Base-by-base conservation (phyloP, 768 basidiomycete genomes). In the Solioccasus polychromus region DNA sequence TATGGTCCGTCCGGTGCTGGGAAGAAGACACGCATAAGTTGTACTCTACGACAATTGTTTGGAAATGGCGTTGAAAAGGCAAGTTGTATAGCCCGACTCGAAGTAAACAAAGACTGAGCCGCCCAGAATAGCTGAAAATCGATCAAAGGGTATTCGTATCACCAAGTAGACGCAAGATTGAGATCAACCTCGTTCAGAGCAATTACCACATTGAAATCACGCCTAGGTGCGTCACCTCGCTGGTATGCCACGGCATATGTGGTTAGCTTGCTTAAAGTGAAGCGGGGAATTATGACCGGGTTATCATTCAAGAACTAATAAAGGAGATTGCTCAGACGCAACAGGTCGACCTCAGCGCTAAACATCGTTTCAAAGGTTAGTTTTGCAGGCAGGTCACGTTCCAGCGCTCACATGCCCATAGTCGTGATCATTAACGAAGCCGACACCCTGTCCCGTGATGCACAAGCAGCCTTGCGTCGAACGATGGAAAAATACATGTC, bases 401-500 rank as follows among this genome's bases (percentile, higher is more conserved):
- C 15, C 34, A 14, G 35, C 17, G 26, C 47, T 47, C 24, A 50
- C 10, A 17, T 23, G 20, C 7, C 6, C 36, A 6, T 53, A 97
- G 95, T 94, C n/a, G 94, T 99, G 40, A 78, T 99, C 47, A 96
- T 99, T 60, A 97, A 98, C 56, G 95, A 97, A 68, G 95, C 95
- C 2, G 95, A 99, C 64, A 85, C 90, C 0, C 77, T 99, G 32
- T 84, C 91, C 10, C 84, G 95, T 43, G 95, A 99, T 68, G 95
- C 95, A 1, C 95, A 99, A 71, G 93, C 95, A 0, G 95, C 95
- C 8, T 78, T 99, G 26, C 84, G 95, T 59, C 78, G 95, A 46
- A 99, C 95, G 9, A 99, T 98, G 95, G 95, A 99, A 64, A 98
- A 97, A 68, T 98, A 95, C 73, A 97, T 96, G 88, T 83, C 85